A percentile compares a stretch with the other conserved stretches of the same genome.
These are phyloP conservation scores for Butyriboletus loyo DNA, from an alignment of 768 basidiomycete genomes.

Conservation along the genomic window DNA sequence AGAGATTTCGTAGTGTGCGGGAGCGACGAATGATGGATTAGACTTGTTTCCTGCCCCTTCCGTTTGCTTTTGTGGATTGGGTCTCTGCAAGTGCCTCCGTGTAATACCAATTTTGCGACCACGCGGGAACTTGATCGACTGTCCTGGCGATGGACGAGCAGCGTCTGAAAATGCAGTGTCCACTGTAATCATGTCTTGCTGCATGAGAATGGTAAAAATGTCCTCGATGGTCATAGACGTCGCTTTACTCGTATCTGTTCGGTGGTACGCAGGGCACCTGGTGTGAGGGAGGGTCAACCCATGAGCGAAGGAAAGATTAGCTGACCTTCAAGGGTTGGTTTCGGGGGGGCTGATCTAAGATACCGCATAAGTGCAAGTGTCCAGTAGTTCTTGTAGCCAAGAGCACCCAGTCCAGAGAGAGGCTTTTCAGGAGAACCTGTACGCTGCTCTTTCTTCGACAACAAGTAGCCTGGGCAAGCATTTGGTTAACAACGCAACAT, in stretches of 20 bases:
- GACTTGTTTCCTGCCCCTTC: constrained; percentile 34
- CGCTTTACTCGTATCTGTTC: constrained; percentile 72
- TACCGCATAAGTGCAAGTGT: constrained; percentile 82
- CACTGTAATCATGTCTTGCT: constrained; percentile 71
- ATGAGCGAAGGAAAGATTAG: constrained; percentile 6
- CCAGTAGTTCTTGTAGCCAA: constrained; percentile 98
- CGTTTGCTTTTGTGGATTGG: constrained; percentile 43
- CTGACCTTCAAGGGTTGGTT: constrained; percentile 74
- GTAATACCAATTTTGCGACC: constrained; percentile 65
- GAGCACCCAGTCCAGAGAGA: constrained; percentile 84
- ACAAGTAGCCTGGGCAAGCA: constrained; percentile 69
- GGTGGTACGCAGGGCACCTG: constrained; percentile 19
- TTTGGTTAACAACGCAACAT: not conserved
- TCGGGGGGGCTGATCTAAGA: constrained; percentile 55
- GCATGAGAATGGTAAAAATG: constrained; percentile 66
- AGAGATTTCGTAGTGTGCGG: constrained; percentile 67
- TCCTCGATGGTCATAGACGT: constrained; percentile 95
- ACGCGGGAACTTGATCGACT: constrained; percentile 70
- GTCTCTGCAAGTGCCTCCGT: constrained; percentile 59
- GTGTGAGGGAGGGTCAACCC: constrained; percentile 14
- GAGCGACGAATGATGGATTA: constrained; percentile 58
- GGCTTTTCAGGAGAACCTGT: constrained; percentile 95
- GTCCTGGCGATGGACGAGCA: constrained; percentile 68
- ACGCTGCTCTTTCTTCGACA: constrained; percentile 92
- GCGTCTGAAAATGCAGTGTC: constrained; percentile 47